phyloP scores from a whole-genome alignment of 2,329 filamentous ascomycete genomes.

The Didymella sp. region DNA sequence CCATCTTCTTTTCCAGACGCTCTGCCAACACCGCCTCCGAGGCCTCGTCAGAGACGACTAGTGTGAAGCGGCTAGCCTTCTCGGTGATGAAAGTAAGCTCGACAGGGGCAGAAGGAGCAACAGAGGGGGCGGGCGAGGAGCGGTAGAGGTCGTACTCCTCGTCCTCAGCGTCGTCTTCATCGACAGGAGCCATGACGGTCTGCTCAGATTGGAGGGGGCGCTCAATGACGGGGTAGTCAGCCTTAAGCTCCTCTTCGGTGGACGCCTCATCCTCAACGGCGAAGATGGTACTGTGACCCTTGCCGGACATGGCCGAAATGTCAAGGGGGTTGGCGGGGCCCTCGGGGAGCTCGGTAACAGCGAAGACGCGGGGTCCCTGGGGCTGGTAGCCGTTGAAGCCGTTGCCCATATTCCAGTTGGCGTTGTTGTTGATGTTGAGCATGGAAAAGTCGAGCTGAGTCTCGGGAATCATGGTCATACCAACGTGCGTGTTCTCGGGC shows the following conservation, averaged over 20 bases:
- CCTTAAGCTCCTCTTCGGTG: conserved; percentile 59
- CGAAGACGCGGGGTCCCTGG: conserved; percentile 66
- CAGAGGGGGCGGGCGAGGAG: conserved; percentile 47
- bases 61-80: conserved; percentile 69
- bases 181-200: conserved; percentile 19
- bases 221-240: conserved; percentile 59
- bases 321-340: conserved; percentile 67
- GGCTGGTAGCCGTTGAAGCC: conserved; percentile 59
- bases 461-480: conserved; percentile 85
- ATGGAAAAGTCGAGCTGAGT: conserved; percentile 76
- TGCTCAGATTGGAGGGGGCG: conserved; percentile 41
- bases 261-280: conserved; percentile 47
- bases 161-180: conserved; percentile 60
- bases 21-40: conserved; percentile 41
- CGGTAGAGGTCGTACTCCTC: conserved; percentile 68
- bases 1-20: conserved; percentile 45
- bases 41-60: conserved; percentile 66
- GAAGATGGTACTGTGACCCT: conserved; percentile 56
- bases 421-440: conserved; percentile 63
- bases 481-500: conserved; percentile 68
- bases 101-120: conserved; percentile 37
- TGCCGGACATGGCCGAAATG: conserved; percentile 71
- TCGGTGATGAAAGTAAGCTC: conserved; percentile 60
- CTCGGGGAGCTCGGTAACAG: conserved; percentile 73
- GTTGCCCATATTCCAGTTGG: conserved; percentile 61